These are phyloP conservation scores for Ophiostoma ulmi DNA, from an alignment of 2,329 filamentous ascomycete species.

Conservation along the genomic window DNA sequence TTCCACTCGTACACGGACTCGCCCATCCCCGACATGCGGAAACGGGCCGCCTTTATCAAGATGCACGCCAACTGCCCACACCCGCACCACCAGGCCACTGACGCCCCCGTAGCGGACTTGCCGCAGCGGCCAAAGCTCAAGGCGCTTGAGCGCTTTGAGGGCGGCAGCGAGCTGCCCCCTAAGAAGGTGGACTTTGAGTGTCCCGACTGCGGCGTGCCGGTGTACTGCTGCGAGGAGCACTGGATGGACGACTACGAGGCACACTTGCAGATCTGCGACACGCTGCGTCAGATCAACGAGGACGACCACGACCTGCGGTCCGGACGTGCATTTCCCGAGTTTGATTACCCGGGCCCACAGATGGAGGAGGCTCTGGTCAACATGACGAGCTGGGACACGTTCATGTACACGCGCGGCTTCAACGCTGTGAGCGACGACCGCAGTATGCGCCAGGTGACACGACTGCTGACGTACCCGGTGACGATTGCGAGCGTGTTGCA, in stretches of 20 bases:
- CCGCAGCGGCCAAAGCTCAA: slow-evolving; percentile 21
- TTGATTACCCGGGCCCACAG: slow-evolving; percentile 82
- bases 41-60: slow-evolving; percentile 83
- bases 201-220: slow-evolving; percentile 88
- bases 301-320: slow-evolving; percentile 93
- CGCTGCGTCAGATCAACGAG: slow-evolving; percentile 87
- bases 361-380: slow-evolving; percentile 91
- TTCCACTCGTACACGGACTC: slow-evolving; percentile 91
- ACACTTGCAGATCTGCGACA: slow-evolving; percentile 89
- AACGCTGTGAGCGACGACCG: slow-evolving; percentile 86
- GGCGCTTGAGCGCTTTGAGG: slow-evolving; percentile 32
- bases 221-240: slow-evolving; percentile 90
- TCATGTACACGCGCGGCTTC: slow-evolving; percentile 88
- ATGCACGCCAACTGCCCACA: slow-evolving; percentile 93
- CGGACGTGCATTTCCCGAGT: slow-evolving; percentile 88
- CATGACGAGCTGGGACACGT: slow-evolving; percentile 98
- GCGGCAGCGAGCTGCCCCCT: slow-evolving; percentile 54
- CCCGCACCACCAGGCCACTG: slow-evolving; percentile 71
- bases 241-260: slow-evolving; percentile 95
- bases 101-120: slow-evolving; percentile 40
- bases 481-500: slow-evolving; percentile 89
- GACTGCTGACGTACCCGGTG: slow-evolving; percentile 86
- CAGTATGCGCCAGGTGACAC: slow-evolving; percentile 85
- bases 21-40: slow-evolving; percentile 80
- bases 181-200: slow-evolving; percentile 90